Evolutionary conservation across 1,284 basidiomycete genomes (phyloP).

Genomic region (Bjerkandera adusta): DNA sequence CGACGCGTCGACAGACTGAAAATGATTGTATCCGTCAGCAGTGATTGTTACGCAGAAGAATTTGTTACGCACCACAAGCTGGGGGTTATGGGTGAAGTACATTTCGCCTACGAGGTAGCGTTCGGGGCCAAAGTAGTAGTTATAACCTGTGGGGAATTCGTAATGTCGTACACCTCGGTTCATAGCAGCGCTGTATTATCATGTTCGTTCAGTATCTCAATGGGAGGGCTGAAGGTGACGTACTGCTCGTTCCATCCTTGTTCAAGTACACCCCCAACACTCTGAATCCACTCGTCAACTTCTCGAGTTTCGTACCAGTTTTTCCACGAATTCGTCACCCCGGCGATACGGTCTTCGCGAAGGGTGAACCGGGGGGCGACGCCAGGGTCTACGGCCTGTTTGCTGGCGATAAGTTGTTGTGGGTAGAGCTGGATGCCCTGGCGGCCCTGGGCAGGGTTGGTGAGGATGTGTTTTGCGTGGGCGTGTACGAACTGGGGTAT

Average conservation of each 20-base stretch:
- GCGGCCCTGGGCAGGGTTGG: constrained; percentile 44
- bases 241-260: constrained; percentile 89
- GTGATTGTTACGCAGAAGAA: background rate
- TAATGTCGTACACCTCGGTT: constrained; percentile 65
- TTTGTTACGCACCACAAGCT: constrained; percentile 61
- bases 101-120: constrained; percentile 87
- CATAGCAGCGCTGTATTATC: constrained; percentile 43
- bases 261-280: constrained; percentile 80
- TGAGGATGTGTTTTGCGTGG: constrained; percentile 66
- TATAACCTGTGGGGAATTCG: constrained; percentile 97
- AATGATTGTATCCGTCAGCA: constrained; percentile 3
- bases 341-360: constrained; percentile 71
- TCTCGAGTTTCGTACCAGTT: constrained; percentile 83
- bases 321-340: constrained; percentile 79
- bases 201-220: constrained; percentile 1
- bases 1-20: constrained; percentile 41
- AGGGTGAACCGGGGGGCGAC: constrained; percentile 62
- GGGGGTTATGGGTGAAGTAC: constrained; percentile 81
- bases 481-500: constrained; percentile 78
- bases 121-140: constrained; percentile 80
- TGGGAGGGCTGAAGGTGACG: constrained; percentile 24
- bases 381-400: constrained; percentile 64
- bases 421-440: constrained; percentile 66
- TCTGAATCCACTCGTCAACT: constrained; percentile 94
- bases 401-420: constrained; percentile 86